Base-by-base conservation (phyloP, 129 eudicot species). In the Pulicaria dysenterica region DNA sequence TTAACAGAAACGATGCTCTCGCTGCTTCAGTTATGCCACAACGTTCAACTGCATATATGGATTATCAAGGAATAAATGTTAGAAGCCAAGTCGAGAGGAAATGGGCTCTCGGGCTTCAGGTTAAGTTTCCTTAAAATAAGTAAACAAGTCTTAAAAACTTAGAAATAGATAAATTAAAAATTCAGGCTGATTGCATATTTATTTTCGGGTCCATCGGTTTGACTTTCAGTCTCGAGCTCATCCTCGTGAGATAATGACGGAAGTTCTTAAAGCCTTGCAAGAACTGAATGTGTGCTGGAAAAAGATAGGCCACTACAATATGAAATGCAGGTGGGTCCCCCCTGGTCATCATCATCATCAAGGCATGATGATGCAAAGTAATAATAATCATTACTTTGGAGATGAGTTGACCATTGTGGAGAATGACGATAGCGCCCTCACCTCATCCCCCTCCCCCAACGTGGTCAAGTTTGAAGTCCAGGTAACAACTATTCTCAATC, bases 21-120 rank as follows among this genome's bases (percentile, higher is more conserved):
- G 64, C 72, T 58, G 60, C 95, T 47, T 80, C 90, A 60, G 62
- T 87, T 66, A 80, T 58, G 66, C 83, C 80, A 63, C 97, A 82
- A 63, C 87, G 96, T 47, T 37, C 79, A 70, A 74, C 87, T 44
- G 90, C 92, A 50, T 77, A 69, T 31, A 71, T 77, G 81, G 98
- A 93, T 76, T 92, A 77, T 82, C 90, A 81, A 78, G 95, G 88
- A 76, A 77, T 75, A 44, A 88, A 84, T 74, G 46, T 83, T 62
- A 82, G 96, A 78, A 79, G 62, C 57, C 98, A 87, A 50, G 82
- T 79, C 4, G 98, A 93, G 62, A 80, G 95, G 79, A 93, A 93
- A 89, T 93, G 98, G 98, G 98, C 98, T 80, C 96, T 93, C 47
- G 98, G 98, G 40, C 88, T 93, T 42, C 98, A 93, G 96, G 98